Conservation (phyloP, 2,329 filamentous ascomycete species). For the Myrmaecium sp. region DNA sequence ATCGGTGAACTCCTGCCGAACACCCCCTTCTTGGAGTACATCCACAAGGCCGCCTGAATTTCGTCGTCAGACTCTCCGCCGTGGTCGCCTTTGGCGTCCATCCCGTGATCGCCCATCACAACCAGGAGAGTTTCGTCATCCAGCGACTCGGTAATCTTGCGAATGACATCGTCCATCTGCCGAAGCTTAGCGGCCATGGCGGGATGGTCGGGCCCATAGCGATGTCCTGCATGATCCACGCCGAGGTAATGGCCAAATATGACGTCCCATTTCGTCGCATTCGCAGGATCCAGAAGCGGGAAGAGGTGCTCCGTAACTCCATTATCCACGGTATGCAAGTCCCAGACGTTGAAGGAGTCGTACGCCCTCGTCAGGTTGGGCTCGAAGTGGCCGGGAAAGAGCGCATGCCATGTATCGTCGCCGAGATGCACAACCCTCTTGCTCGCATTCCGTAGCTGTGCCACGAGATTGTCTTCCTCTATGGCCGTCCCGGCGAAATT, state of each 20-base stretch:
- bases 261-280: conserved; percentile 70
- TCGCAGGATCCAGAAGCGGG: conserved; percentile 53
- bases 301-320: conserved; percentile 84
- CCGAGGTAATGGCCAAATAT: conserved; percentile 86
- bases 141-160: conserved; percentile 50
- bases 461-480: conserved; percentile 71
- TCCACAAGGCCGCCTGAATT: conserved; percentile 87
- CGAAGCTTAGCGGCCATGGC: conserved; percentile 82
- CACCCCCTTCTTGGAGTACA: conserved; percentile 79
- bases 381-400: conserved; percentile 92
- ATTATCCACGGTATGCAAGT: conserved; percentile 90
- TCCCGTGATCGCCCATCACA: conserved; percentile 98
- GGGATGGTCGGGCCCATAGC: conserved; percentile 82
- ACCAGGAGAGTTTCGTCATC: conserved; percentile 80
- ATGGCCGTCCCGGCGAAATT: conserved; percentile 94
- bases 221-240: conserved; percentile 91
- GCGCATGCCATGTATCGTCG: conserved; percentile 91
- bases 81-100: conserved; percentile 94
- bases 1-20: conserved; percentile 62
- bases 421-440: conserved; percentile 82
- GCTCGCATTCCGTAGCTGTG: conserved; percentile 44
- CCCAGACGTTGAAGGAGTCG: conserved; percentile 97
- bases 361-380: conserved; percentile 72
- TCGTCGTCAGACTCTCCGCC: conserved; percentile 97
- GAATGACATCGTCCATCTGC: conserved; percentile 76